Percentiles rank a stretch among this genome's conserved stretches.
phyloP scores from a whole-genome alignment of 2,329 filamentous ascomycete genomes.

The Neophaeococcomyces aloes region DNA sequence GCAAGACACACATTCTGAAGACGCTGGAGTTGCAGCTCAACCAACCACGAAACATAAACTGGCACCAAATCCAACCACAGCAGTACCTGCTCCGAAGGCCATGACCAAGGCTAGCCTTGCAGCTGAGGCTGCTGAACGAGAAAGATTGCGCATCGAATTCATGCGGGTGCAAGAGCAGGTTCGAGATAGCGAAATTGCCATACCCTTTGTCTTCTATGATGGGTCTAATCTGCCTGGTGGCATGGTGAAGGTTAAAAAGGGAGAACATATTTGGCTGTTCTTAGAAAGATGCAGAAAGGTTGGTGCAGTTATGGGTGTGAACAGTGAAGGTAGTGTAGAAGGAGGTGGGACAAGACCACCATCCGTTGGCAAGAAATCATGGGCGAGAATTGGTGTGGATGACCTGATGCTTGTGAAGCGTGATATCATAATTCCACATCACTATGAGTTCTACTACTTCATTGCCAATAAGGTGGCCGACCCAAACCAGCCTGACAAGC shows the following conservation, averaged over 20 bases:
- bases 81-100: conserved; percentile 53
- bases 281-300: conserved; percentile 85
- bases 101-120: conserved; percentile 67
- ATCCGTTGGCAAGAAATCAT: conserved; percentile 61
- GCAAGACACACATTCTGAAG: conserved; percentile 14
- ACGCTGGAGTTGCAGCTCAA: conserved; percentile 26
- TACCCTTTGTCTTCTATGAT: conserved; percentile 96
- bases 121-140: conserved; percentile 66
- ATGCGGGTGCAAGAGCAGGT: conserved; percentile 71
- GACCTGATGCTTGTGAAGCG: conserved; percentile 88
- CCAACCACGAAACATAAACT: conserved; percentile 27
- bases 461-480: conserved; percentile 63
- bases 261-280: conserved; percentile 86
- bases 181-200: conserved; percentile 76
- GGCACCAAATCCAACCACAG: conserved; percentile 35
- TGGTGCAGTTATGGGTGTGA: conserved; percentile 70
- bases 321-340: conserved; percentile 42
- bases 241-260: conserved; percentile 77
- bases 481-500: conserved; percentile 60
- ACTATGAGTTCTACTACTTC: conserved; percentile 97
- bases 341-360: conserved; percentile 16
- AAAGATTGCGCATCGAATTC: conserved; percentile 68
- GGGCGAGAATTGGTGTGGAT: conserved; percentile 89
- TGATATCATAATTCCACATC: conserved; percentile 86
- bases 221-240: conserved; percentile 82